Base-by-base conservation (phyloP, 2,329 filamentous ascomycete species). In the Sphaerostilbella broomeana region DNA sequence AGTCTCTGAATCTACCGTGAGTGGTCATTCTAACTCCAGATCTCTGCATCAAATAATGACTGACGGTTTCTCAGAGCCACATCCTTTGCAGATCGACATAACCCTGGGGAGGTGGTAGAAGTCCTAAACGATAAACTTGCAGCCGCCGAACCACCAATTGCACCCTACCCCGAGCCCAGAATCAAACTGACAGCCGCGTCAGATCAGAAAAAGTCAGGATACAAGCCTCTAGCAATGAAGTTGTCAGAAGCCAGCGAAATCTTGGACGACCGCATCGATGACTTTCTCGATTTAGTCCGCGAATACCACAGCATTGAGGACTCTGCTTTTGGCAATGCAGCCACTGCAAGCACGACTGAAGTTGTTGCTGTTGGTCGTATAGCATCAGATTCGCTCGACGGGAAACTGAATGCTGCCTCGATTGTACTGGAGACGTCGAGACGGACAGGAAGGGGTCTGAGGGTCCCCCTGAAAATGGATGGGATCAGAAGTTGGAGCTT, bases 191-290 rank as follows among this genome's bases (percentile, higher is more conserved):
- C 82, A 5, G 85, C 87, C 3, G 85, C 86, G 44, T 90, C 87
- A 2, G 90, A 97, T 58, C 75, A 87, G 54, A 88, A 89, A 59
- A 95, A 95, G 59, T 82, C 95, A 50, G 79, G 72, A 1, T 98
- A 97, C 64, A 92, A 89, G 57, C 86, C 88, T 2, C 81, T 97
- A 71, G 84, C 86, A 2, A 95, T 97, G 88, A 94, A 95, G 55
- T 72, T 92, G 6, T 89, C 86, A 5, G 89, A 95, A 58, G 81
- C 87, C 0, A 94, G 90, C 4, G 89, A 95, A 60, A 86, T 95
- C 30, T 73, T 97, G 6, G 92, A 98, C 62, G 90, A 97, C 62
- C 76, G 88, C 51, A 95, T 98, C 66, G 88, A 97, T 52, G 87
- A 89, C 47, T 95, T 95, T 54, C 73, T 79, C 43, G 66, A 69